Evolutionary conservation across 73 alveolate species (phyloP), one percentile per base, ranked within the genome.

Genomic region (Durusdinium trenchii): DNA sequence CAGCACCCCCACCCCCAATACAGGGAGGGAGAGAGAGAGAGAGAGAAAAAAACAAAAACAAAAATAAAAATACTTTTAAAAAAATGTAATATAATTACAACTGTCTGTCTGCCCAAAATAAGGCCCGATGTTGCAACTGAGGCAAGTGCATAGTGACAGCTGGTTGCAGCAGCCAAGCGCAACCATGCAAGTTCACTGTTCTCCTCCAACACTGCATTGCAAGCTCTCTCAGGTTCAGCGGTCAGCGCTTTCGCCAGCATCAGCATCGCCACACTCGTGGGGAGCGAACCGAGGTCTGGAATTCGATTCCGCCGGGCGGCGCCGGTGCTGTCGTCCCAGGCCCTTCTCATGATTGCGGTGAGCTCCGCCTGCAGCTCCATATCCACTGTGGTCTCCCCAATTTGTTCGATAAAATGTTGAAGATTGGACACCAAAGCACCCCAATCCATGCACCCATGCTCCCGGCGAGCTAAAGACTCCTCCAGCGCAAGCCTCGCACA

Each of bases 141-240:
- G 86, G 62, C 86, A 6, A 14, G 76, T 76, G 35, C 76, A 52
- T 16, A 18, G n/a, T 3, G 57, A 6, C 30, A 7, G 23, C 28
- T 47, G 20, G 30, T 28, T 0, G 36, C 78, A 54, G 94, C 78
- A 38, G 94, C 94, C 79, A 85, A 85, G 52, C 94, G 57, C 57
- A 85, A 52, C 94, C 94, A 85, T 6, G 46, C 57, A 40, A 28
- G 6, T 3, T 40, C 81, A 2, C 61, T 3, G 3, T 12, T 23
- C 0, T 9, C 43, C 42, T 52, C 48, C n/a, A 85, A 50, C 6
- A 16, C 43, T 60, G 54, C 61, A 1, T 0, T 26, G 42, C 45
- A 18, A 18, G 78, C 94, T 38, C 50, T 32, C 30, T 6, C 20
- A 51, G 94, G 79, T 7, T 51, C 79, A 1, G 54, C 81, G n/a